A percentile compares a stretch with the other conserved stretches of the same genome.
These are phyloP conservation scores for Adansonia grandidieri DNA, from an alignment of 441 rosid genomes.

Conservation along the genomic window DNA sequence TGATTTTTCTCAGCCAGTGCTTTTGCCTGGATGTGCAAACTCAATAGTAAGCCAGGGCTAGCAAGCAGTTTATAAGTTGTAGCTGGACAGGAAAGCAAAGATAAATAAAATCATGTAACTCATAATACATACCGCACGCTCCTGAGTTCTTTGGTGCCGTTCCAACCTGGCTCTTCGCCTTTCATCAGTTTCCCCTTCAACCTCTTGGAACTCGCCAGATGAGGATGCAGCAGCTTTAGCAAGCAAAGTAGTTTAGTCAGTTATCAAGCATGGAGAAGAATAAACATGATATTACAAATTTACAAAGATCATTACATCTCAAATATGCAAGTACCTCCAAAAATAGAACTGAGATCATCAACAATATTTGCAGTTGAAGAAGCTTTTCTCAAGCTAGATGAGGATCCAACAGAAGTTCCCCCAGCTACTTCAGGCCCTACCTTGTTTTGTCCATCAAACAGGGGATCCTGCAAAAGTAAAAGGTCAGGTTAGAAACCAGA, in stretches of 20 bases:
- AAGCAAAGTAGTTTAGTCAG: constrained; percentile 35
- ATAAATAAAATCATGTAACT: constrained; percentile 22
- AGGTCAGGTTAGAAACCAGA: constrained; percentile 30
- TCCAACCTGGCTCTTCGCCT: constrained; percentile 90
- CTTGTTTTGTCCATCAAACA: constrained; percentile 65
- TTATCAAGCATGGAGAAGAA: constrained; percentile 21
- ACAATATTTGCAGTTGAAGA: constrained; percentile 77
- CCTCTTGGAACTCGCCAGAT: constrained; percentile 76
- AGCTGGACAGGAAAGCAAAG: not conserved
- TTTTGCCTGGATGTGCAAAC: constrained; percentile 59
- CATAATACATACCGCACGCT: constrained; percentile 76
- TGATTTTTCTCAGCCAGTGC: constrained; percentile 95
- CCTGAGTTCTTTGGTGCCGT: constrained; percentile 95
- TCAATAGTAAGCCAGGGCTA: constrained; percentile 21
- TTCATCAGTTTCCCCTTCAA: constrained; percentile 90
- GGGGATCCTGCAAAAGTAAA: constrained; percentile 62
- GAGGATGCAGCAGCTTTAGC: constrained; percentile 56
- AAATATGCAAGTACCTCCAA: constrained; percentile 60
- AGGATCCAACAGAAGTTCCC: constrained; percentile 58
- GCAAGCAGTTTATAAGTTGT: constrained; percentile 2
- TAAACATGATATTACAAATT: constrained; percentile 1
- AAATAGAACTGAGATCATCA: constrained; percentile 85
- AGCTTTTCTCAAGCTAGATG: constrained; percentile 74
- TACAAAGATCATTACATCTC: constrained; percentile 18
- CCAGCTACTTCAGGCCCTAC: constrained; percentile 65